Base-by-base conservation (phyloP, 768 basidiomycete genomes). In the Pleurotus platypus region DNA sequence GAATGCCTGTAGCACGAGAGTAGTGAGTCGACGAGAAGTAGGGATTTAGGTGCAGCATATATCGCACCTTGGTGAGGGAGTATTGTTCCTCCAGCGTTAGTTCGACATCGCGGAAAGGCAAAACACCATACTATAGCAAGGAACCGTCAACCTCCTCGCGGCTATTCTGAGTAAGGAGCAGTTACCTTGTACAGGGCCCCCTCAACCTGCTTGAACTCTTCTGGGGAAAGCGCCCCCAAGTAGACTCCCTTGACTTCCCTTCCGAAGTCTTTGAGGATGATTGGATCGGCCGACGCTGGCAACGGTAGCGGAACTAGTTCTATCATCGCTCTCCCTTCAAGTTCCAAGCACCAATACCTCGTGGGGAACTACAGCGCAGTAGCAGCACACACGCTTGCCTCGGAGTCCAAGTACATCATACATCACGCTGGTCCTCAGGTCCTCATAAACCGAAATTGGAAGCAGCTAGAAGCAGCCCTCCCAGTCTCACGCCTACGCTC, bases 81-180 rank as follows among this genome's bases (percentile, higher is more conserved):
- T 90, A 93, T 68, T 94, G 92, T 65, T 90, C 84, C 69, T 92
- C 90, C 0, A 93, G 92, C 2, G 84, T 80, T 20, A 94, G 68
- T 20, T 78, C 71, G 27, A 78, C 80, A 63, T 89, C 70, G 55
- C 89, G 79, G 75, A 94, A 95, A 20, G 20, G 42, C 3, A 45
- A 11, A n/a, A n/a, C 42, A 45, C 20, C 13, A 45, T 45, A 11
- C 42, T 45, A n/a, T n/a, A 45, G 18, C 13, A 45, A 45, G 20
- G 42, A 45, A n/a, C 20, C 5, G 42, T n/a, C 42, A n/a, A n/a
- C 4, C 13, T n/a, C 13, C n/a, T 45, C 42, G n/a, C n/a, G 42
- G n/a, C 11, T 2, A 4, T n/a, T 45, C 20, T 45, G 15, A 8
- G 13, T 11, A 6, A 47, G 27, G 22, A 12, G 15, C 1, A 68